phyloP scores from a whole-genome alignment of 2,329 filamentous ascomycete genomes.

The Aspergillus fumigatus region DNA sequence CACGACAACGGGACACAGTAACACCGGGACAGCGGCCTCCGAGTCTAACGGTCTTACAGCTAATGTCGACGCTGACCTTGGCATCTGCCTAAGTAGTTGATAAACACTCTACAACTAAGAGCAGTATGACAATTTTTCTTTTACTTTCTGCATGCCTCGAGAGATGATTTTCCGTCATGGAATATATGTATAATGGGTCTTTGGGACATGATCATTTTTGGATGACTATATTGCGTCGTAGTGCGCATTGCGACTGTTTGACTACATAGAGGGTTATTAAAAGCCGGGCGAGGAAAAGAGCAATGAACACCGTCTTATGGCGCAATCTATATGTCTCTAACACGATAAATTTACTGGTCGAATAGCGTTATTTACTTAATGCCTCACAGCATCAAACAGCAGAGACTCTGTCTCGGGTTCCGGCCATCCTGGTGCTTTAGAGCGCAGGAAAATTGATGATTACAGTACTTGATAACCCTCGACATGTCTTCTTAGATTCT shows the following conservation, averaged over 20 bases:
- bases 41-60: conserved; percentile 7
- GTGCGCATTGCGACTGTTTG: conserved; percentile 1
- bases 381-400: background rate
- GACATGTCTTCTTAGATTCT: background rate
- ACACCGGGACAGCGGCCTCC: conserved; percentile 5
- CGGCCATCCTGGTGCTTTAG: background rate
- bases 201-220: background rate
- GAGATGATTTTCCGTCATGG: background rate
- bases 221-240: background rate
- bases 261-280: conserved; percentile 3
- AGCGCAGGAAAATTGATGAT: background rate
- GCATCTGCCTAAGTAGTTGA: conserved; percentile 10
- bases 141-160: background rate
- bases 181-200: background rate
- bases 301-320: conserved; percentile 1
- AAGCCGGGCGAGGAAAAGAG: conserved; percentile 8
- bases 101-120: background rate
- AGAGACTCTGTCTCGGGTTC: background rate
- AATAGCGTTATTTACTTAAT: background rate
- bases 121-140: background rate
- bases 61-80: conserved; percentile 19
- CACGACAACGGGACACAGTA: background rate
- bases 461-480: background rate
- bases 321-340: background rate
- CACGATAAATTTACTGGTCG: background rate